These are phyloP conservation scores for Podospora pseudopauciseta DNA, from an alignment of 495 filamentous ascomycete genomes.

Conservation along the genomic window DNA sequence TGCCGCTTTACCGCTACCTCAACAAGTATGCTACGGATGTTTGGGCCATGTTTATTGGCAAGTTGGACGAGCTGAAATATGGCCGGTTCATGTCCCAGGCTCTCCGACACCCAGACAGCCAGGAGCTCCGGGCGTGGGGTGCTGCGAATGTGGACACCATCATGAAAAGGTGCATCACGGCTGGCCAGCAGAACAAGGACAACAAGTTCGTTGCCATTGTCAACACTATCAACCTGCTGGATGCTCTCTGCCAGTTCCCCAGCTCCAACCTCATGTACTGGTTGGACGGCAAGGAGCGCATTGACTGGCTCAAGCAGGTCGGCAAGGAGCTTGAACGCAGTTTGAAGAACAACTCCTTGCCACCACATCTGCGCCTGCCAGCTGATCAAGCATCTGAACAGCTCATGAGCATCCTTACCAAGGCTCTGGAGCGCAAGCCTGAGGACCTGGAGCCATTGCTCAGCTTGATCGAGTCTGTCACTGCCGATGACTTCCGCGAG, in stretches of 20 bases:
- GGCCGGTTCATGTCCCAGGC: conserved; percentile 94
- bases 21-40: conserved; percentile 89
- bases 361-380: conserved; percentile 70
- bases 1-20: conserved; percentile 89
- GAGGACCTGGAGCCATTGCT: conserved; percentile 89
- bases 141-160: conserved; percentile 69
- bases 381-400: conserved; percentile 87
- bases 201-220: conserved; percentile 66
- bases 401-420: conserved; percentile 79
- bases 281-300: conserved; percentile 71
- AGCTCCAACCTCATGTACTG: conserved; percentile 59
- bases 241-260: conserved; percentile 63
- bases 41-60: conserved; percentile 70
- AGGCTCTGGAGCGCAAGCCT: conserved; percentile 67
- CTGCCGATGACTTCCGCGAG: conserved; percentile 73
- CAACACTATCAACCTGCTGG: conserved; percentile 80
- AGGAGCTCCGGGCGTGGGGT: conserved; percentile 67
- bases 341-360: conserved; percentile 63
- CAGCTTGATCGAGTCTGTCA: conserved; percentile 74
- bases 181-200: conserved; percentile 58
- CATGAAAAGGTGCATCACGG: conserved; percentile 58
- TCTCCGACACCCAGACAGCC: conserved; percentile 71
- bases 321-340: conserved; percentile 73
- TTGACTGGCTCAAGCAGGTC: conserved; percentile 66
- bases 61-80: conserved; percentile 75